Percentiles rank a stretch among this genome's conserved stretches.
phyloP scores from a whole-genome alignment of 148 eudicot species.

The Heliamphora exappendiculata region DNA sequence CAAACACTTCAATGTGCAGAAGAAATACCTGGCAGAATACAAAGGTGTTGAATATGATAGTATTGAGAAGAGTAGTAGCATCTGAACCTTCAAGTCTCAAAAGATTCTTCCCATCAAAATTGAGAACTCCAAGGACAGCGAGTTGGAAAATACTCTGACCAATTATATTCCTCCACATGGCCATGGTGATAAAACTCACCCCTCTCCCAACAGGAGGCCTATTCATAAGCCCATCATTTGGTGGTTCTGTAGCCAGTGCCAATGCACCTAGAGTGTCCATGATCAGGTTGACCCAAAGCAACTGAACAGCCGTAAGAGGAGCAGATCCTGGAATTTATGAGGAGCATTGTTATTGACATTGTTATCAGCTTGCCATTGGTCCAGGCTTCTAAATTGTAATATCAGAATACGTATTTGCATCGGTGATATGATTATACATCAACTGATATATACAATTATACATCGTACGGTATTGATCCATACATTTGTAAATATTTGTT shows the following conservation, averaged over 20 bases:
- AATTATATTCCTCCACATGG: conserved; percentile 56
- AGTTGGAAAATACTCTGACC: conserved; percentile 54
- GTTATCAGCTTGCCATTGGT: neutral
- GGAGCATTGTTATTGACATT: neutral
- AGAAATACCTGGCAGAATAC: conserved; percentile 52
- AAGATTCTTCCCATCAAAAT: conserved; percentile 38
- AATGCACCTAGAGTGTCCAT: conserved; percentile 66
- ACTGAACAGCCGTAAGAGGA: conserved; percentile 56
- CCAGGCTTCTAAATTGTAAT: too few relatives aligned
- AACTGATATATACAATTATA: too few relatives aligned
- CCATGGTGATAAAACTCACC: conserved; percentile 36
- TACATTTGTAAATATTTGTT: too few relatives aligned
- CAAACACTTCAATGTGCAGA: neutral
- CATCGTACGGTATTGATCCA: too few relatives aligned
- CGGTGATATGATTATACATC: too few relatives aligned
- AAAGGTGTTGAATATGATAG: conserved; percentile 47
- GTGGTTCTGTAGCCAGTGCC: conserved; percentile 60
- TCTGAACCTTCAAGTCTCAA: conserved; percentile 37
- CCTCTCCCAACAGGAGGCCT: conserved; percentile 44
- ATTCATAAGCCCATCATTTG: conserved; percentile 40
- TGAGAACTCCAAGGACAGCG: conserved; percentile 31
- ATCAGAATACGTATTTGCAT: too few relatives aligned
- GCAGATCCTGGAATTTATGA: conserved; percentile 33
- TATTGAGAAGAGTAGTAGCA: conserved; percentile 36
- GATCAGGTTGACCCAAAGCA: conserved; percentile 60